Conservation (phyloP, 1,284 basidiomycete genomes). For the Tilletia walkeri region DNA sequence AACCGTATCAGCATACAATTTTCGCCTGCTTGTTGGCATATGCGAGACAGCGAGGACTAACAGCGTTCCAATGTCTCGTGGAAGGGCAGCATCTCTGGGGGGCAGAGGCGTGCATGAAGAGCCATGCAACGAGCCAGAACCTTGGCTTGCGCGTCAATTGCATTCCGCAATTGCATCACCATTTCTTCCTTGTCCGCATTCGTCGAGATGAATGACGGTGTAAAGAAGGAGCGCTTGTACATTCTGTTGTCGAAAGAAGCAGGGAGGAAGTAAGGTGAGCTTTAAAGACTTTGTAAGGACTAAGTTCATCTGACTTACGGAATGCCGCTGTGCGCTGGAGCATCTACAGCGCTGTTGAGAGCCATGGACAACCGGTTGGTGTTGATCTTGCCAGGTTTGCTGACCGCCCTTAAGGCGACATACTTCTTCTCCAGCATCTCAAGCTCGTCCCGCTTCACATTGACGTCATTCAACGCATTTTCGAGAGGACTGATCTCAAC, state of each 20-base stretch:
- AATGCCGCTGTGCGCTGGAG: conserved; percentile 73
- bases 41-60: conserved; percentile 12
- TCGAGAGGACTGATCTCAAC: conserved; percentile 83
- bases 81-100: conserved; percentile 82
- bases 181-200: conserved; percentile 71
- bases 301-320: conserved; percentile 50
- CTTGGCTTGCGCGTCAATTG: conserved; percentile 72
- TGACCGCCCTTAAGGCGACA: conserved; percentile 71
- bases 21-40: conserved; percentile 13
- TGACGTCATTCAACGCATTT: conserved; percentile 76
- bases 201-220: conserved; percentile 66
- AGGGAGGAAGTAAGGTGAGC: conserved; percentile 4
- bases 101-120: conserved; percentile 77
- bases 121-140: conserved; percentile 79
- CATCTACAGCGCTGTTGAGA: conserved; percentile 81
- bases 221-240: conserved; percentile 66
- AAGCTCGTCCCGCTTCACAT: conserved; percentile 73
- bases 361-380: conserved; percentile 84
- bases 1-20: neutral
- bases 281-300: neutral
- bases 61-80: conserved; percentile 78
- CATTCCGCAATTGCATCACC: conserved; percentile 69
- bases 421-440: conserved; percentile 70
- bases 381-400: conserved; percentile 59
- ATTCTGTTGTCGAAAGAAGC: conserved; percentile 17